These are phyloP conservation scores for Santalum album DNA, from an alignment of 164 flowering plant genomes.

Conservation along the genomic window DNA sequence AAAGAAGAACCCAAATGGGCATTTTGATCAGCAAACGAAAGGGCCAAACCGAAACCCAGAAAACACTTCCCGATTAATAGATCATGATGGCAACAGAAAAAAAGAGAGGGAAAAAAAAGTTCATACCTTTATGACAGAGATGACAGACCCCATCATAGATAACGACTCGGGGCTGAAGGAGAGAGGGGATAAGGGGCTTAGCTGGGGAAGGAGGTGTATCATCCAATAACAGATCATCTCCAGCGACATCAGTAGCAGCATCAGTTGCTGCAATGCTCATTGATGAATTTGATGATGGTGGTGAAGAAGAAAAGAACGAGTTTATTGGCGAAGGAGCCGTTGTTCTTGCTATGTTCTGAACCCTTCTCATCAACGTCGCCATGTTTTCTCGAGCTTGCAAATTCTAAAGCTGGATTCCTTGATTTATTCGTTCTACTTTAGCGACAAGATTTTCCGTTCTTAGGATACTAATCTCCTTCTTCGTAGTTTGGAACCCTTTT, in stretches of 20 bases:
- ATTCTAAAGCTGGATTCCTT: too few species aligned
- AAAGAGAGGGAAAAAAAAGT: background rate
- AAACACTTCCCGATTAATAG: background rate
- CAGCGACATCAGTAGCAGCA: background rate
- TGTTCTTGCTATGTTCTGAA: background rate
- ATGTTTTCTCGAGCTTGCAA: background rate
- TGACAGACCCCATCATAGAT: slow-evolving; percentile 90
- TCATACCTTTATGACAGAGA: slow-evolving; percentile 70
- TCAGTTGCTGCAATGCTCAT: background rate
- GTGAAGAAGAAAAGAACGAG: background rate
- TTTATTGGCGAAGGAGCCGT: background rate
- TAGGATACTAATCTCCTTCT: too few species aligned
- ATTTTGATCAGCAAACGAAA: background rate
- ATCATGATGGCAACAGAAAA: background rate
- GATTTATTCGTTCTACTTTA: too few species aligned
- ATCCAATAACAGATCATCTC: background rate
- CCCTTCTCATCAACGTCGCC: background rate
- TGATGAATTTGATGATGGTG: background rate
- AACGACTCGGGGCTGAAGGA: slow-evolving; percentile 77
- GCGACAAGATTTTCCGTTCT: too few species aligned
- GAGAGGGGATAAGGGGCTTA: slow-evolving; percentile 22
- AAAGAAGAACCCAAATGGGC: background rate
- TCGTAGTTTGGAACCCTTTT: too few species aligned
- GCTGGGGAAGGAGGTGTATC: background rate
- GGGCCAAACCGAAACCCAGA: background rate